These are phyloP conservation scores for Myriosclerotinia duriaeana DNA, from an alignment of 2,329 filamentous ascomycete species.

Conservation along the genomic window DNA sequence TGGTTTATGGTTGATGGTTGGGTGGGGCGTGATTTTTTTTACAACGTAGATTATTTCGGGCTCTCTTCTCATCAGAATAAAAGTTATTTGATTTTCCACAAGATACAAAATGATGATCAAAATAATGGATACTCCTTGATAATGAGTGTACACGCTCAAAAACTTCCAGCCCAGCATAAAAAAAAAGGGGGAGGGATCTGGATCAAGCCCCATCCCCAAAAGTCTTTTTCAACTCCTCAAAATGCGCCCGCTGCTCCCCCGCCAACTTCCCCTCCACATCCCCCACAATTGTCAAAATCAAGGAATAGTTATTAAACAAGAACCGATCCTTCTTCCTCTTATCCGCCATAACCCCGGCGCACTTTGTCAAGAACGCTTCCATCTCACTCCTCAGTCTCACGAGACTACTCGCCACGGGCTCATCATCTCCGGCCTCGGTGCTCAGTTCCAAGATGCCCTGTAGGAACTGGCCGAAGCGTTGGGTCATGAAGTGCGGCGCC, in stretches of 20 bases:
- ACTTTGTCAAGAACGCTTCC: constrained; percentile 75
- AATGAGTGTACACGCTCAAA: constrained; percentile 17
- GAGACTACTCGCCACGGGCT: constrained; percentile 82
- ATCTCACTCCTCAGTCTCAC: constrained; percentile 75
- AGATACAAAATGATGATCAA: not conserved
- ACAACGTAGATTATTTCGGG: not conserved
- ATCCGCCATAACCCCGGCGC: constrained; percentile 75
- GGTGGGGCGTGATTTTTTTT: not conserved
- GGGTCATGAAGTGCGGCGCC: constrained; percentile 87
- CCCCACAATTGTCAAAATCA: constrained; percentile 89
- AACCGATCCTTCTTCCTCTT: constrained; percentile 81
- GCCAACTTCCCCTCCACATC: constrained; percentile 72
- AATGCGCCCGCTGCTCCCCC: constrained; percentile 71
- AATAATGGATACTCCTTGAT: not conserved
- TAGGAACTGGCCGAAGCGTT: constrained; percentile 91
- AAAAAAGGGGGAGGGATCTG: constrained; percentile 12
- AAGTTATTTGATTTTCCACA: constrained; percentile 5
- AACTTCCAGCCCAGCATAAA: not conserved
- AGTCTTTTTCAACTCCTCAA: constrained; percentile 63
- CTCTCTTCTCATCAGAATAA: constrained; percentile 11
- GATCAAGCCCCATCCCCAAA: constrained; percentile 49
- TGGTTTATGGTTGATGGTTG: not conserved
- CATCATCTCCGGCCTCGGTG: constrained; percentile 88
- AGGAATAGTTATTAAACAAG: constrained; percentile 91
- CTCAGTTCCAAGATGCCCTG: constrained; percentile 82